Percentiles rank a stretch among this genome's conserved stretches.
Evolutionary conservation across 768 basidiomycete species (phyloP).

Genomic region (Nevesoporus exiguus): DNA sequence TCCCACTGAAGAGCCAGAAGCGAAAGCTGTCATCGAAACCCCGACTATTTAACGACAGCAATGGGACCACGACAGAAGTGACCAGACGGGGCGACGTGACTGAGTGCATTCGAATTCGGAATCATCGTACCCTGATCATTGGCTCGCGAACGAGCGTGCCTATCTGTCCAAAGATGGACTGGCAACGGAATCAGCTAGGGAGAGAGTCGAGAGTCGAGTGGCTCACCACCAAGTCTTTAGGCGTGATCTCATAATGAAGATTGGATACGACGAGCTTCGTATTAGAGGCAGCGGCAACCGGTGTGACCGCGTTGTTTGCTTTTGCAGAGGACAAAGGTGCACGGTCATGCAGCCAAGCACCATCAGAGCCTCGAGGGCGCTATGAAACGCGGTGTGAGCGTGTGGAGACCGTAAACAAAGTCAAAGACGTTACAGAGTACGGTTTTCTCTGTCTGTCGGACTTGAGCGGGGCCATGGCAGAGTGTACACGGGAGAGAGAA

Average conservation of each 20-base stretch:
- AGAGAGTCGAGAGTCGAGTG: slow-evolving; percentile 6
- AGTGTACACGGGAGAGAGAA: no score
- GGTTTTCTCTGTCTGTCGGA: slow-evolving; percentile 40
- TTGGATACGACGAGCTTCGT: slow-evolving; percentile 77
- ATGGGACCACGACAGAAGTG: slow-evolving; percentile 32
- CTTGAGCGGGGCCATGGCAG: slow-evolving; percentile 25
- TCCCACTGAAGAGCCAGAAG: slow-evolving; percentile 34
- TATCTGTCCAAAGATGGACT: slow-evolving; percentile 90
- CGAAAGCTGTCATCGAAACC: slow-evolving; percentile 42
- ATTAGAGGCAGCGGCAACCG: slow-evolving; percentile 27
- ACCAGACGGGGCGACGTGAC: slow-evolving; percentile 34
- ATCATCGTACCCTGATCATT: slow-evolving; percentile 86
- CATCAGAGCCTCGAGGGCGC: slow-evolving; percentile 61
- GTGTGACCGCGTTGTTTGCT: slow-evolving; percentile 23
- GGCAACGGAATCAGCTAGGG: slow-evolving; percentile 5
- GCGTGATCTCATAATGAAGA: slow-evolving; percentile 87
- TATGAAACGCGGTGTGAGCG: slow-evolving; percentile 26
- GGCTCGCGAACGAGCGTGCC: slow-evolving; percentile 93
- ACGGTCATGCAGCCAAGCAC: slow-evolving; percentile 76
- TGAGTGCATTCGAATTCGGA: slow-evolving; percentile 40
- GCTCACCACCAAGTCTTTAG: slow-evolving; percentile 85
- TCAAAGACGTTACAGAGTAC: slow-evolving; percentile 34
- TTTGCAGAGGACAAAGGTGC: slow-evolving; percentile 43
- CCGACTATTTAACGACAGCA: slow-evolving; percentile 25
- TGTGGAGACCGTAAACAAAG: background rate